A percentile compares a stretch with the other conserved stretches of the same genome.
Evolutionary conservation across 73 alveolate species (phyloP).

Genomic region (Symbiodinium natans): DNA sequence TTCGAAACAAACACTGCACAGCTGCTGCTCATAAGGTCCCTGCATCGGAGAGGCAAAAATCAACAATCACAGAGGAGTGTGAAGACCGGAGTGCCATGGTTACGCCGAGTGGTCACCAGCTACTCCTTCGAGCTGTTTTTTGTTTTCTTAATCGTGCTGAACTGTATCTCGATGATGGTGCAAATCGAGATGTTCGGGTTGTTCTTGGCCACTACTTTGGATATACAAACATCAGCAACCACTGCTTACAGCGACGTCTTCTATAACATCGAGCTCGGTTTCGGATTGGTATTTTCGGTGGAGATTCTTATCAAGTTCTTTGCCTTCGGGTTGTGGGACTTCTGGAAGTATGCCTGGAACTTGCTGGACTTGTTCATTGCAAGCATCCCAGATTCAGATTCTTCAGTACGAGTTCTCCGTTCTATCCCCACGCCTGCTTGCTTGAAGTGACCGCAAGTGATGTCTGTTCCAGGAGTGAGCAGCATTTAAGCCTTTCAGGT

Average conservation of each 20-base stretch:
- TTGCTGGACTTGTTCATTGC: conserved; percentile 60
- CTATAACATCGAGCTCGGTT: conserved; percentile 9
- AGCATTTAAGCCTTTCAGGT: background rate
- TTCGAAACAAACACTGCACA: too few relatives aligned
- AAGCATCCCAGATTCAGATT: background rate
- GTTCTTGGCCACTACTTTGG: conserved; percentile 28
- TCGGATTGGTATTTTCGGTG: conserved; percentile 19
- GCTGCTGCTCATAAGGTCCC: background rate
- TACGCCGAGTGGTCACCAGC: conserved; percentile 34
- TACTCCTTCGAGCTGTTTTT: conserved; percentile 49
- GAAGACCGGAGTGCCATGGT: background rate
- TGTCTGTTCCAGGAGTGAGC: background rate
- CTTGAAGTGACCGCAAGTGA: background rate
- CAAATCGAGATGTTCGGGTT: conserved; percentile 44
- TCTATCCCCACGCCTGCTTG: too few relatives aligned
- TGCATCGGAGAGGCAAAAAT: background rate
- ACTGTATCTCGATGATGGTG: conserved; percentile 68
- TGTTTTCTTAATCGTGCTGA: conserved; percentile 31
- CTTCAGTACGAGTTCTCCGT: background rate
- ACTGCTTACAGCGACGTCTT: conserved; percentile 12
- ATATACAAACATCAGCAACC: background rate
- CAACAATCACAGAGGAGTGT: background rate
- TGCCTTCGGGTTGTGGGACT: conserved; percentile 38
- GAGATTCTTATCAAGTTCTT: conserved; percentile 28
- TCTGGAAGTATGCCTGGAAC: conserved; percentile 59